Evolutionary conservation across 805 yeast genomes (phyloP), one percentile per base, ranked within the genome.

Genomic region (Zygosaccharomyces bisporus): DNA sequence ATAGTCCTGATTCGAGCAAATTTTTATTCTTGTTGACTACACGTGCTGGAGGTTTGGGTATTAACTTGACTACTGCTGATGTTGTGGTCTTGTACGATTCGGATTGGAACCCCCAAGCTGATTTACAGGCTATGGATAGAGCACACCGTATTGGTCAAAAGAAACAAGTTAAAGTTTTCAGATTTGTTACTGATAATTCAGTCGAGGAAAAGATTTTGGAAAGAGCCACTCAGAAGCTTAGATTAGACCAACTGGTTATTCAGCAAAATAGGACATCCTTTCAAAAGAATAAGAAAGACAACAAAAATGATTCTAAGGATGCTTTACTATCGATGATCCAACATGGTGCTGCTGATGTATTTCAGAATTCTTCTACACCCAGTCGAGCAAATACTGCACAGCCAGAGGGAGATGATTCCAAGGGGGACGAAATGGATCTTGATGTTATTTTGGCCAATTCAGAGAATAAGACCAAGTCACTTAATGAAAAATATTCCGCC

Each of bases 31-130:
- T 85, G 49, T 70, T 85, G 52, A 85, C 95, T 4, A 85, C 95
- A 3, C 77, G 95, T 71, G 95, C 95, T 35, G 93, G 96, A 66
- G 96, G 96, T 8, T 73, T 88, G 61, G 95, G 95, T 66, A 85
- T 85, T 56, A 85, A 85, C 59, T 72, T 85, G 57, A 85, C 93
- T 3, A 69, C 81, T n/a, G 93, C 93, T 1, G 90, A 85, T 63
- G 72, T 81, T 50, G 95, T 85, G 37, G 76, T 85, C 2, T 64
- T 85, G 35, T 85, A 72, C 59, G 95, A 85, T 65, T 81, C 89
- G 3, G 95, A 85, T 62, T 85, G 95, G 95, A 85, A 85, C 54
- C 95, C 95, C 1, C 95, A 85, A 59, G 93, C 91, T 3, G 95
- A 85, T 72, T 73, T 85, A 52, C 95, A 85, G 64, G 91, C 91